Conservation (phyloP, 495 filamentous ascomycete species). For the Annulohypoxylon maeteangense region DNA sequence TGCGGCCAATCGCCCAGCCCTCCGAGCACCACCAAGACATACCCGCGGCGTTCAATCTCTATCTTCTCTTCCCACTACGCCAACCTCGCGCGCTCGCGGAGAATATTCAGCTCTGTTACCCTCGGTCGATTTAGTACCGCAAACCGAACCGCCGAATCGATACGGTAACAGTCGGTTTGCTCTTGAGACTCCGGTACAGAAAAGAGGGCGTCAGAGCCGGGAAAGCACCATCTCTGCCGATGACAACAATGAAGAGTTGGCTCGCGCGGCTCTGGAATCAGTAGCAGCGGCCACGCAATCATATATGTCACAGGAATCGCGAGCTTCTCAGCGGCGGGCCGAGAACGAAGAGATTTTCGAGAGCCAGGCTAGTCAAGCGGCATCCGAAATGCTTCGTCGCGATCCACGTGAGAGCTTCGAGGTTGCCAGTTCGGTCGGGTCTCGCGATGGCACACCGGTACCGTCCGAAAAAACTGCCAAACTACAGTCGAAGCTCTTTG, state of each 20-base stretch:
- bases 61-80: conserved; percentile 84
- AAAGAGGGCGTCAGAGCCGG: conserved; percentile 68
- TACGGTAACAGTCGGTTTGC: conserved; percentile 43
- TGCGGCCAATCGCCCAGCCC: conserved; percentile 50
- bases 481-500: conserved; percentile 75
- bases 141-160: conserved; percentile 60
- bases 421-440: conserved; percentile 56
- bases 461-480: conserved; percentile 58
- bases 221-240: conserved; percentile 92
- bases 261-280: conserved; percentile 65
- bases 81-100: conserved; percentile 60
- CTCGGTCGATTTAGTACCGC: conserved; percentile 67
- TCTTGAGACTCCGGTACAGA: conserved; percentile 45
- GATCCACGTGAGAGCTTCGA: conserved; percentile 64
- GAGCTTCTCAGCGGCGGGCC: conserved; percentile 42
- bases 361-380: conserved; percentile 64
- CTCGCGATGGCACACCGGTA: conserved; percentile 55
- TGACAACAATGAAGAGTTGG: conserved; percentile 75
- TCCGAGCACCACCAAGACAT: conserved; percentile 65
- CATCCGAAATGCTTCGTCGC: conserved; percentile 65
- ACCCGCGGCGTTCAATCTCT: conserved; percentile 76
- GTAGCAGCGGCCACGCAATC: conserved; percentile 60
- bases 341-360: conserved; percentile 57
- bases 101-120: conserved; percentile 59
- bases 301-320: conserved; percentile 53